Evolutionary conservation across 495 filamentous ascomycete species (phyloP), one percentile per base, ranked within the genome.

Genomic region (Cercophora scortea): DNA sequence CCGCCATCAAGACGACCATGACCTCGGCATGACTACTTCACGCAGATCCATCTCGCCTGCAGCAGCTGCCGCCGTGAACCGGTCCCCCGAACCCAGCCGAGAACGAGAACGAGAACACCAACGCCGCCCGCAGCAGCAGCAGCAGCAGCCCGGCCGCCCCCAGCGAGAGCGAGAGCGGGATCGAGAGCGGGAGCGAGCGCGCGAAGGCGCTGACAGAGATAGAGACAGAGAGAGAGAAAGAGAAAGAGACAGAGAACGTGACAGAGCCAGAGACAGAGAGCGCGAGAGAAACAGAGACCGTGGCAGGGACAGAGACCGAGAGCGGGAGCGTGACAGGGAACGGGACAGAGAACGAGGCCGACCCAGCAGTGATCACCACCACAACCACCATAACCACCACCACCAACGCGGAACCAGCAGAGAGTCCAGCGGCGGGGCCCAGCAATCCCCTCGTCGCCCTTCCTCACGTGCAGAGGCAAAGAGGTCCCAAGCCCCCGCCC

Each of bases 1-100:
- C 54, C 43, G 25, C 43, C 43, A 58, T 52, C 61, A 45, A 47
- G 46, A 58, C 52, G 53, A 59, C 49, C 55, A 64, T 66, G 64
- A 60, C 38, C 59, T 64, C 57, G 64, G 64, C 60, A 69, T 69
- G 66, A 69, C 58, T 64, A 59, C 66, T 64, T 61, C 57, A 68
- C 65, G 58, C 40, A 60, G 59, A 53, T 54, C 62, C 45, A 51
- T 51, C 47, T 64, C 62, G 55, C 61, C 66, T 52, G 60, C 57
- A 46, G 53, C 64, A 53, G 56, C 50, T 52, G 62, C 58, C 50
- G 60, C 61, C 50, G 60, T 61, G 56, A 64, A 59, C 42, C 60
- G 62, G 61, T 57, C 56, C 19, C 46, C 51, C 45, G 57, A 62
- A 40, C 32, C 40, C 51, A 34, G 50, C 50, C 25, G 25, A 25